Evolutionary conservation across 257 asterid species (phyloP), one percentile per base, ranked within the genome.

Genomic region (Oldenlandia corymbosa): DNA sequence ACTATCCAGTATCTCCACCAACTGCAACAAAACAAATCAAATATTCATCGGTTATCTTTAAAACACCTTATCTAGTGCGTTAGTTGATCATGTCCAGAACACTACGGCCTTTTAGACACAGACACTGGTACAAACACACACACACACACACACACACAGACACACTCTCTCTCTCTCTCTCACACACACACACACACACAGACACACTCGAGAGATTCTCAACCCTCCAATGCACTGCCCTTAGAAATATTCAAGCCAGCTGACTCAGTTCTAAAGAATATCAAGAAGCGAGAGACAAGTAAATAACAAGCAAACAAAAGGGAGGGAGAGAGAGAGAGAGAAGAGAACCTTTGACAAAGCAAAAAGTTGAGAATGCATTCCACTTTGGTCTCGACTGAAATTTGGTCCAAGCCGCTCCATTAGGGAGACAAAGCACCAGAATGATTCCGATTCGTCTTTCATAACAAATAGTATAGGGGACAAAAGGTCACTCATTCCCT

Each of bases 401-500:
- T 93, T 93, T 67, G 97, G 99, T 63, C 99, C 99, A 73, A 90
- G 95, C 41, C 94, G 96, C 73, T 87, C 95, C 96, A 93, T 84
- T 68, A 93, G 91, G 36, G 43, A 70, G 73, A 81, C 96, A 71
- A 93, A 93, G 81, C 99, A 88, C 99, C 99, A 93, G 75, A 93
- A 93, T 46, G 99, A 81, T 80, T 84, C 83, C 50, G 94, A 77
- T 78, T 93, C 99, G 65, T 93, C 96, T 70, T 75, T 79, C 92
- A 93, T 90, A 41, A 93, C 92, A 83, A 75, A 87, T 72, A 90
- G 72, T 74, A 93, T 87, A 28, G 97, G 97, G 58, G 99, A 93
- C 57, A 93, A 79, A 67, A 93, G 95, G 88, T 93, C 99, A 79
- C 97, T 93, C 99, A 93, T 93, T 62, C 99, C 99, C 99, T 93